phyloP scores from a whole-genome alignment of 2,329 filamentous ascomycete species.

The Helotiales sp. region DNA sequence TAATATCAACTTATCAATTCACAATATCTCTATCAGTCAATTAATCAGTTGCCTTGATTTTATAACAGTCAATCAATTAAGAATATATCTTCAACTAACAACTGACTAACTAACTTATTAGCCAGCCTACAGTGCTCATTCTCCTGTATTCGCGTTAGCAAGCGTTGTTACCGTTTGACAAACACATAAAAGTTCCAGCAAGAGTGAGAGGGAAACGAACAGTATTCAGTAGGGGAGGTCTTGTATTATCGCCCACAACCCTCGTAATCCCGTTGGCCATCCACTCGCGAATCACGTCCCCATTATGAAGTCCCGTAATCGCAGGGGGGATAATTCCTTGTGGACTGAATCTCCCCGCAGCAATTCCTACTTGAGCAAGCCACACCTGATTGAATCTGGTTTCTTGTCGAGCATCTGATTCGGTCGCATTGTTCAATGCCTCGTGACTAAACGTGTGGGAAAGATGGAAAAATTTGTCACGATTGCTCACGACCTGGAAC shows the following conservation, averaged over 20 bases:
- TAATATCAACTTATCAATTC: too few species aligned
- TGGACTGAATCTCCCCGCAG: slow-evolving; percentile 53
- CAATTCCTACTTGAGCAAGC: slow-evolving; percentile 58
- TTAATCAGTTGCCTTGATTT: too few species aligned
- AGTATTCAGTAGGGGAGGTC: slow-evolving; percentile 56
- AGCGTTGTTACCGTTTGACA: too few species aligned
- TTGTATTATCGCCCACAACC: slow-evolving; percentile 66
- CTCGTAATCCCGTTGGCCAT: slow-evolving; percentile 61
- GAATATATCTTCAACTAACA: too few species aligned
- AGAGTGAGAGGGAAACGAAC: slow-evolving; percentile 49
- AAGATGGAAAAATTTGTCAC: slow-evolving; percentile 58
- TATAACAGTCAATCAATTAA: too few species aligned
- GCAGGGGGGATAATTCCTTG: slow-evolving; percentile 65
- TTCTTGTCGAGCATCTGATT: slow-evolving; percentile 59
- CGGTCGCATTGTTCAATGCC: slow-evolving; percentile 63
- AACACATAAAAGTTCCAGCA: too few species aligned
- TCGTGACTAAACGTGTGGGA: slow-evolving; percentile 67
- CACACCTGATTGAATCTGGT: slow-evolving; percentile 65
- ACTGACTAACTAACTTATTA: too few species aligned
- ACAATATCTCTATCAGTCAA: too few species aligned
- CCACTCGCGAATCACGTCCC: slow-evolving; percentile 63
- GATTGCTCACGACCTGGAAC: slow-evolving; percentile 54
- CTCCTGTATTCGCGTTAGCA: background rate
- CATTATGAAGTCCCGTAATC: slow-evolving; percentile 68
- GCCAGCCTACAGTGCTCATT: too few species aligned